A percentile compares a stretch with the other conserved stretches of the same genome.
phyloP scores from a whole-genome alignment of 768 basidiomycete species.

The Kwoniella sp. region DNA sequence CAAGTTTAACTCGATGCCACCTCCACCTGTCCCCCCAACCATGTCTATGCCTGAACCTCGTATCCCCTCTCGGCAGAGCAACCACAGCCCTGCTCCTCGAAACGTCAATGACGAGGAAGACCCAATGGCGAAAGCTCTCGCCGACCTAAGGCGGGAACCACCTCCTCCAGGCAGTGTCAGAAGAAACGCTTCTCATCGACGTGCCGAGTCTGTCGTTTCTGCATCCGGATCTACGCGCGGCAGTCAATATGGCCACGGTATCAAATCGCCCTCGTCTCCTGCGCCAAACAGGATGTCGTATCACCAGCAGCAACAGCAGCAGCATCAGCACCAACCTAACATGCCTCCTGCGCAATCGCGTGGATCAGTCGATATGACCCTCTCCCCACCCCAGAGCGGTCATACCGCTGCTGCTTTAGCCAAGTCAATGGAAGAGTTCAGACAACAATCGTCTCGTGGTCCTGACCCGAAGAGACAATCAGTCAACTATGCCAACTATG shows the following conservation, averaged over 20 bases:
- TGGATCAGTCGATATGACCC: conserved; percentile 40
- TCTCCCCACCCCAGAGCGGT: conserved; percentile 52
- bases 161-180: conserved; percentile 52
- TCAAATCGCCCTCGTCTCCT: conserved; percentile 40
- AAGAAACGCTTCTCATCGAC: conserved; percentile 44
- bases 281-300: conserved; percentile 45
- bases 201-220: conserved; percentile 49
- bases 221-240: conserved; percentile 33
- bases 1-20: conserved; percentile 36
- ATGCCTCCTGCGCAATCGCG: conserved; percentile 22
- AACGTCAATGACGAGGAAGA: conserved; percentile 55
- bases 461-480: conserved; percentile 36
- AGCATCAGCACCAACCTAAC: too few relatives aligned
- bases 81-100: conserved; percentile 25
- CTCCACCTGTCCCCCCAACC: conserved; percentile 38
- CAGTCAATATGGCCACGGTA: conserved; percentile 24
- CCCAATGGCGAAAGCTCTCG: conserved; percentile 58
- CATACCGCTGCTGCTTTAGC: conserved; percentile 56
- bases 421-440: conserved; percentile 57
- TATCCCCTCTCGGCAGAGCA: conserved; percentile 41
- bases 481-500: conserved; percentile 72
- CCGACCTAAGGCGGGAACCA: conserved; percentile 53
- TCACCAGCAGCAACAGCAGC: conserved; percentile 37
- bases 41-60: conserved; percentile 49
- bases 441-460: conserved; percentile 42